phyloP scores from a whole-genome alignment of 1,139 yeast genomes.

The Lizanozyma gosingica region DNA sequence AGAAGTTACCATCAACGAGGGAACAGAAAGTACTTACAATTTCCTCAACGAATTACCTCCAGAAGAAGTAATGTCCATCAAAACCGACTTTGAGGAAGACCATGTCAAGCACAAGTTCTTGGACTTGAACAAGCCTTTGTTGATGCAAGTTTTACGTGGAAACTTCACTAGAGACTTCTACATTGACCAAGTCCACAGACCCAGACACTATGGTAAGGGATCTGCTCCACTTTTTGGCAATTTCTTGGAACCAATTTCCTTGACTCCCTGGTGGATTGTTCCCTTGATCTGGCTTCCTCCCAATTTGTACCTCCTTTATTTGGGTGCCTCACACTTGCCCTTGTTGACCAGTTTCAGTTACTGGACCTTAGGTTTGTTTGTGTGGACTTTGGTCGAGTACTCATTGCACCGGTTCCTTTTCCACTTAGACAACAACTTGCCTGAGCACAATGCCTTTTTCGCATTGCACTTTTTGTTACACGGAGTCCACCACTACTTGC shows the following conservation, averaged over 20 bases:
- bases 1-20: slow-evolving; percentile 24
- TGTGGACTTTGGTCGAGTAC: slow-evolving; percentile 92
- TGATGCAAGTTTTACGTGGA: slow-evolving; percentile 68
- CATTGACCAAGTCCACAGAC: slow-evolving; percentile 93
- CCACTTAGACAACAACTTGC: slow-evolving; percentile 82
- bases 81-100: slow-evolving; percentile 71
- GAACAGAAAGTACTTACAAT: slow-evolving; percentile 17
- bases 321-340: slow-evolving; percentile 24
- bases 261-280: slow-evolving; percentile 74
- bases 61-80: slow-evolving; percentile 61
- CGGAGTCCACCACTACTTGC: slow-evolving; percentile 94
- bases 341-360: slow-evolving; percentile 20
- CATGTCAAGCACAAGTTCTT: slow-evolving; percentile 71
- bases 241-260: slow-evolving; percentile 59
- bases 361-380: slow-evolving; percentile 60
- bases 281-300: slow-evolving; percentile 88
- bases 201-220: slow-evolving; percentile 87
- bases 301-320: slow-evolving; percentile 42
- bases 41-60: slow-evolving; percentile 62
- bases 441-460: slow-evolving; percentile 67
- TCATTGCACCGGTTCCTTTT: slow-evolving; percentile 81
- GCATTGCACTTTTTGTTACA: slow-evolving; percentile 84
- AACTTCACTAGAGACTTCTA: slow-evolving; percentile 80
- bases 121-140: slow-evolving; percentile 74
- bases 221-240: slow-evolving; percentile 84